Evolutionary conservation across 2,329 filamentous ascomycete genomes (phyloP), one percentile per base, ranked within the genome.

Genomic region (Clonostachys rosea): DNA sequence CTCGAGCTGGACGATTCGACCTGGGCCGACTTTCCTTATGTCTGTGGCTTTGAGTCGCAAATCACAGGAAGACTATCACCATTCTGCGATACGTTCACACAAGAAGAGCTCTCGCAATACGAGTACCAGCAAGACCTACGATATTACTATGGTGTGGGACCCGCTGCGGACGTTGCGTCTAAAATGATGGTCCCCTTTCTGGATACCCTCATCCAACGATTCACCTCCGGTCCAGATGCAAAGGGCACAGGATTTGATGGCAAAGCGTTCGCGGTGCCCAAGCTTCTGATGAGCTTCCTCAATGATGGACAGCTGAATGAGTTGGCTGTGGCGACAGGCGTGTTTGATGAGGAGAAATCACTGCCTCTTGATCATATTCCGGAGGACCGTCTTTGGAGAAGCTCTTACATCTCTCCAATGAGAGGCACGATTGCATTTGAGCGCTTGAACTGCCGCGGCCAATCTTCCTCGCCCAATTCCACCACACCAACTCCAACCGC

Each of bases 11-110:
- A 70, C 1, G 64, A 73, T 34, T 64, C 61, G 2, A 80, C 86
- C 48, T 67, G 83, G 40, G 68, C 66, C 8, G 73, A 76, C 41
- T 81, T 87, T 44, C 82, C 83, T 0, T 86, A 87, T 54, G 70
- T 87, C n/a, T 89, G 84, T 54, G 84, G 82, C 5, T 88, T 85
- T 49, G 84, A 89, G 56, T 81, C 76, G 4, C 84, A 87, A 55
- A 86, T 87, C 52, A 80, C 72, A 0, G 83, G 84, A 2, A 66
- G 64, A 3, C 60, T 79, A 5, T 85, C 80, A 5, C 79, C 82
- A 0, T 87, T 79, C 68, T 87, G 84, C 58, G 67, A 68, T 44
- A 69, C 84, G 14, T 83, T 86, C 55, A 82, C 75, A 4, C 69
- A 83, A 34, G 68, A 79, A 4, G 84, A 88, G 59, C 70, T 85